A percentile compares a stretch with the other conserved stretches of the same genome.
These are phyloP conservation scores for Hypomontagnella monticulosa DNA, from an alignment of 495 filamentous ascomycete genomes.

Conservation along the genomic window DNA sequence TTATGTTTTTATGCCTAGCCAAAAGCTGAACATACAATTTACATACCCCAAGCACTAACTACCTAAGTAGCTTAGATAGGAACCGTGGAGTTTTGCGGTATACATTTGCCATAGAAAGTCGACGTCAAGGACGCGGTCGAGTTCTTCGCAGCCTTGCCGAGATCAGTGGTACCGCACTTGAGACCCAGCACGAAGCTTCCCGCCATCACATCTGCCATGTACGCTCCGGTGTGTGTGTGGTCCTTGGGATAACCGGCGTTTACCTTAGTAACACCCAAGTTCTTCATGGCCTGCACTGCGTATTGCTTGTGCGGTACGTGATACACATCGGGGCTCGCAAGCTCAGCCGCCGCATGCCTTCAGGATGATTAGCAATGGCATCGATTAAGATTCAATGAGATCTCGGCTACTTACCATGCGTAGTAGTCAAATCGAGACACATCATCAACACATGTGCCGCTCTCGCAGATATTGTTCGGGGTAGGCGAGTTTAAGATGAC, in stretches of 20 bases:
- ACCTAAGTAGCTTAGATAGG: constrained; percentile 32
- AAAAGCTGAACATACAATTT: too few species aligned
- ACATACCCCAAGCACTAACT: too few species aligned
- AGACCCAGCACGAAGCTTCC: constrained; percentile 50
- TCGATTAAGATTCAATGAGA: constrained; percentile 7
- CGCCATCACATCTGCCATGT: constrained; percentile 62
- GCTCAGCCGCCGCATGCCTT: constrained; percentile 49
- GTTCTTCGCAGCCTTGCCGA: constrained; percentile 45
- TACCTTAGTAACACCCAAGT: constrained; percentile 52
- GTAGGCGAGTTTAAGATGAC: constrained; percentile 68
- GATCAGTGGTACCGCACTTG: constrained; percentile 48
- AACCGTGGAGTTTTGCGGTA: constrained; percentile 44
- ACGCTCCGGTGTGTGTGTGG: constrained; percentile 68
- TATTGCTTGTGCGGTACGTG: constrained; percentile 63
- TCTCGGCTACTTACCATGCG: constrained; percentile 43
- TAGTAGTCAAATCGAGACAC: constrained; percentile 62
- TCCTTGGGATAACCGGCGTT: constrained; percentile 64
- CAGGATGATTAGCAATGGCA: constrained; percentile 32
- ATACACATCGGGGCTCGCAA: constrained; percentile 50
- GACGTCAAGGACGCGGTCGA: constrained; percentile 43
- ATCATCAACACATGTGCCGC: constrained; percentile 55
- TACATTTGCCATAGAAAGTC: constrained; percentile 43
- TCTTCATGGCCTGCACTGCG: constrained; percentile 60
- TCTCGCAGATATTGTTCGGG: constrained; percentile 64
- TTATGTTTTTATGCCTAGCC: too few species aligned